phyloP scores from a whole-genome alignment of 2,329 filamentous ascomycete species.

The Trichoderma pleuroti region DNA sequence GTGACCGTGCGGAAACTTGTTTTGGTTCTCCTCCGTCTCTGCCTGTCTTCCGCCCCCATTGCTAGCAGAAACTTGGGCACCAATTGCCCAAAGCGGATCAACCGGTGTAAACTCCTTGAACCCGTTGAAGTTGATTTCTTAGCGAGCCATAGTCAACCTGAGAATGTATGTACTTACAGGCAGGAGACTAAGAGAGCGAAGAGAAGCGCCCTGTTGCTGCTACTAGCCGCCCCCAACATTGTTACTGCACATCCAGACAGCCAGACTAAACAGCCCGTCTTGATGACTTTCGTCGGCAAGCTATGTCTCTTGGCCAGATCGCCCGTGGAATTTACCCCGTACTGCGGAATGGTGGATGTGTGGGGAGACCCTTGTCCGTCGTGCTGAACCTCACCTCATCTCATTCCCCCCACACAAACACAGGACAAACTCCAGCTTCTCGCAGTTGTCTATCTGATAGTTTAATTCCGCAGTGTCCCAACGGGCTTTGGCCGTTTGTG shows the following conservation, averaged over 20 bases:
- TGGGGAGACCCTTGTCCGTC: neutral
- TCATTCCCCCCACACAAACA: conserved; percentile 1
- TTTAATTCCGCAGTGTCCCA: neutral
- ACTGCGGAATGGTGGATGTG: neutral
- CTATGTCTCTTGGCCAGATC: neutral
- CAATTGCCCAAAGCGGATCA: neutral
- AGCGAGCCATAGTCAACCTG: neutral
- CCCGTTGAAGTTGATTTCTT: neutral
- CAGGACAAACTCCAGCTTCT: neutral
- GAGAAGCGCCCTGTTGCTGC: neutral
- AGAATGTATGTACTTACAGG: neutral
- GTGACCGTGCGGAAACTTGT: neutral
- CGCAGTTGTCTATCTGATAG: neutral
- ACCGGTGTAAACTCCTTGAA: neutral
- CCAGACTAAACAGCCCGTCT: neutral
- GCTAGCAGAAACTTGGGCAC: neutral
- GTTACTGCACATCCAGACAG: neutral
- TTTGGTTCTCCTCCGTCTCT: neutral
- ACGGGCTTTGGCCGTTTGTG: neutral
- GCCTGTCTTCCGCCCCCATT: neutral
- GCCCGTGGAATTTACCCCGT: neutral
- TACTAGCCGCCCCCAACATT: neutral
- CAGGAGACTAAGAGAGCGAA: neutral
- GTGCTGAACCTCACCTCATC: neutral
- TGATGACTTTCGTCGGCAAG: neutral